Percentiles rank a stretch among this genome's conserved stretches.
Conservation (phyloP, 2,329 filamentous ascomycete species). For the Blumeria graminis region DNA sequence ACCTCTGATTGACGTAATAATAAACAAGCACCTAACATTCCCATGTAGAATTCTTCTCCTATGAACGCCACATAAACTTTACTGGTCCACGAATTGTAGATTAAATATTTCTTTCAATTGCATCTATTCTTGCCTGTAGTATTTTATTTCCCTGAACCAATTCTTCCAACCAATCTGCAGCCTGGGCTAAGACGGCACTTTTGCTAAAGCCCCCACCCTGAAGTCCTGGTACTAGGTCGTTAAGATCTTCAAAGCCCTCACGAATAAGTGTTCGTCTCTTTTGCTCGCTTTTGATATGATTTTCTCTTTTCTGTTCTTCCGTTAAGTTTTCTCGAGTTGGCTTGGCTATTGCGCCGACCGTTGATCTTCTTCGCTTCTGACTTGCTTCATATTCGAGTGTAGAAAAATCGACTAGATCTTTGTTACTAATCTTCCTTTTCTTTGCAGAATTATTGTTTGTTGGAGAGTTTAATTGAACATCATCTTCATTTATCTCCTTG, state of each 20-base stretch:
- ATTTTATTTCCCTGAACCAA: conserved; percentile 43
- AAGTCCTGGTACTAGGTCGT: conserved; percentile 50
- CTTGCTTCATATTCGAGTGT: conserved; percentile 6
- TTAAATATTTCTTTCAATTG: conserved; percentile 16
- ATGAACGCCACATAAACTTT: too few species aligned
- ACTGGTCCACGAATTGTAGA: too few species aligned
- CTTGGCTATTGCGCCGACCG: conserved; percentile 18
- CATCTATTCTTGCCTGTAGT: conserved; percentile 28
- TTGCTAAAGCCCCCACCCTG: conserved; percentile 59
- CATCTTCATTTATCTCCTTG: conserved; percentile 22
- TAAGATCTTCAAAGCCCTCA: conserved; percentile 61
- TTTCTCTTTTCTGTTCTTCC: conserved; percentile 61
- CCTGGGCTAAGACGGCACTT: conserved; percentile 51
- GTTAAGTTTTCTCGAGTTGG: conserved; percentile 36
- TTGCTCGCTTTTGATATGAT: conserved; percentile 73
- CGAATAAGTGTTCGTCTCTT: conserved; percentile 62
- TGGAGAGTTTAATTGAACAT: conserved; percentile 10
- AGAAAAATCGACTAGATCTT: conserved; percentile 12
- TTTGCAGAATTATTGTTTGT: conserved; percentile 16
- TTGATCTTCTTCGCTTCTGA: conserved; percentile 26
- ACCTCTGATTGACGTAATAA: too few species aligned
- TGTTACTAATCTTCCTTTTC: conserved; percentile 13
- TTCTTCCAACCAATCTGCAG: conserved; percentile 56
- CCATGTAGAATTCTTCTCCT: too few species aligned
- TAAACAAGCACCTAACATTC: too few species aligned